Base-by-base conservation (phyloP, 1,284 basidiomycete genomes). In the Cystobasidiaceae sp. region DNA sequence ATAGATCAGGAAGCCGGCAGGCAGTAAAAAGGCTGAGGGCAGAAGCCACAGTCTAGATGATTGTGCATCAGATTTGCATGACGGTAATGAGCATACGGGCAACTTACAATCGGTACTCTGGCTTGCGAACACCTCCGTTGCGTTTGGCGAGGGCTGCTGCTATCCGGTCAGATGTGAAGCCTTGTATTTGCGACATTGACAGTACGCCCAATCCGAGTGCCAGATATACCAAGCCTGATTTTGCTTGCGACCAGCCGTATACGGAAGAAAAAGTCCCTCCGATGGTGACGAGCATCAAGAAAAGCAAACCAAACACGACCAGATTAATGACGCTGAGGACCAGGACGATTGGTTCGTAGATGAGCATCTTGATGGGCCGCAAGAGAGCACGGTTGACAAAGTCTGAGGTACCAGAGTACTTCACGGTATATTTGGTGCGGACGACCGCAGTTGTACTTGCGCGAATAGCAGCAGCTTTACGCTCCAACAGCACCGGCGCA, bases 201-300 rank as follows among this genome's bases (percentile, higher is more conserved):
- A 78, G 76, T 3, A 85, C 75, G 7, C 85, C 85, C 1, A 84
- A 58, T 1, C 84, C 85, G 2, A 87, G 79, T 1, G 86, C 81
- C 63, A 88, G 79, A 70, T 87, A 88, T 68, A 85, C 78, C 28
- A 85, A 74, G 0, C 83, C 86, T 0, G 84, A 81, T 51, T 87
- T 85, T 0, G 79, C 79, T 9, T 73, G 71, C 3, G 68, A 68
- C 69, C 80, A 73, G 32, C 75, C 70, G 69, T 81, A 82, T 15
- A 50, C 83, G 81, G 43, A 80, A 73, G 1, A 72, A 67, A 75
- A 90, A 25, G 87, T 86, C 0, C 75, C 69, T 0, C 85, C 82
- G 21, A 89, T 85, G 0, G 82, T 85, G 0, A 86, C 86, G 46
- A 89, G 76, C 70, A 87, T 79, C 7, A 86, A 68, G 68, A 81